Conservation (phyloP, 1,284 basidiomycete genomes). For the Melampsora larici-populina region DNA sequence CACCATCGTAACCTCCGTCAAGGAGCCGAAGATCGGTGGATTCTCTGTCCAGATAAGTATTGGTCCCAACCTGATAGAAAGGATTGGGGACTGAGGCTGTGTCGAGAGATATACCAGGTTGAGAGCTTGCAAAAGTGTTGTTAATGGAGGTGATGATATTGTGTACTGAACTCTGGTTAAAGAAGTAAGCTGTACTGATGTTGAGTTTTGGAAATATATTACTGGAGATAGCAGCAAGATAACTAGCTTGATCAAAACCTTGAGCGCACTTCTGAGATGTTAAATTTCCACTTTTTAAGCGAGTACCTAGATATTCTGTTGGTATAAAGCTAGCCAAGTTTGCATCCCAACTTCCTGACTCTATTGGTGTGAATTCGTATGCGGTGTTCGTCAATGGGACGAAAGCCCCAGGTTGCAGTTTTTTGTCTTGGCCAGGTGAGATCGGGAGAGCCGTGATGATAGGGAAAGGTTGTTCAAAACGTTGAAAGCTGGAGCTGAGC, state of each 20-base stretch:
- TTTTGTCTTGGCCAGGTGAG: not conserved
- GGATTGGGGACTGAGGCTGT: constrained; percentile 41
- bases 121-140: not conserved
- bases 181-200: constrained; percentile 14
- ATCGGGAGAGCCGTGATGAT: constrained; percentile 31
- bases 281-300: constrained; percentile 11
- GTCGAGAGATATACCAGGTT: constrained; percentile 33
- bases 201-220: constrained; percentile 30
- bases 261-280: constrained; percentile 9
- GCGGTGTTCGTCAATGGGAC: constrained; percentile 15
- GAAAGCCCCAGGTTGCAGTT: constrained; percentile 17
- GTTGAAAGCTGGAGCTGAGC: constrained; percentile 17
- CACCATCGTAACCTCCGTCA: constrained; percentile 36
- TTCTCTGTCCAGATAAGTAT: constrained; percentile 13
- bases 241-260: constrained; percentile 35
- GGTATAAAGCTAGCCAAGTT: constrained; percentile 38
- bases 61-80: constrained; percentile 15
- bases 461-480: constrained; percentile 36
- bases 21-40: constrained; percentile 12
- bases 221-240: constrained; percentile 29
- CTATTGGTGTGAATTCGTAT: constrained; percentile 35
- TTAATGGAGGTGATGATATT: constrained; percentile 14
- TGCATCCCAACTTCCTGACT: constrained; percentile 34
- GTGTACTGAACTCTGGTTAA: constrained; percentile 7
- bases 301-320: constrained; percentile 37